Conservation (phyloP, 352 stramenopile genomes). For the Phytopythium litorale region DNA sequence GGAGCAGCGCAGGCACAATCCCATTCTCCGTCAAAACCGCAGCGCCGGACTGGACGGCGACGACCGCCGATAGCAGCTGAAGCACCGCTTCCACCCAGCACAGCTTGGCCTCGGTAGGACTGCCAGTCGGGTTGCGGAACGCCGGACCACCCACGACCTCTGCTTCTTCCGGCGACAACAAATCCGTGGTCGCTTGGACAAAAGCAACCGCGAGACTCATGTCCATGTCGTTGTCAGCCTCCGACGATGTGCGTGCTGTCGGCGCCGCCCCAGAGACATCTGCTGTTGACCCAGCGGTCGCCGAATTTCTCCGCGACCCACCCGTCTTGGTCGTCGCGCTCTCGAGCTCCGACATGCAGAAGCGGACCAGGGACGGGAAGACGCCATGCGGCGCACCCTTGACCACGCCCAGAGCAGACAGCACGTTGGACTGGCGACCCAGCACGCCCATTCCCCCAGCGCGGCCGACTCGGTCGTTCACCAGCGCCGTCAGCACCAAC, state of each 20-base stretch:
- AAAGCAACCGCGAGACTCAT: constrained; percentile 87
- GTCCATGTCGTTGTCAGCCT: constrained; percentile 78
- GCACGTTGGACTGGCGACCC: constrained; percentile 74
- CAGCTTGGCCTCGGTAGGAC: constrained; percentile 43
- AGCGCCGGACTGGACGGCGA: constrained; percentile 71
- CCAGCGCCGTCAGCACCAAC: constrained; percentile 73
- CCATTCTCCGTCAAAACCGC: constrained; percentile 82
- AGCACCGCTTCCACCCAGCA: constrained; percentile 82
- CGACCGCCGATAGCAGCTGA: constrained; percentile 62
- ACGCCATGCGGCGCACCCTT: constrained; percentile 77
- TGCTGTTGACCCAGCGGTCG: constrained; percentile 10
- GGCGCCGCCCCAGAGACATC: constrained; percentile 1
- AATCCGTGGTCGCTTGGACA: constrained; percentile 81
- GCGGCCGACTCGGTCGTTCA: constrained; percentile 69
- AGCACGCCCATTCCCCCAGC: constrained; percentile 63
- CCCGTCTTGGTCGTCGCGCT: constrained; percentile 16
- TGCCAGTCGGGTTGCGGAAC: constrained; percentile 49
- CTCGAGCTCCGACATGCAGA: constrained; percentile 69
- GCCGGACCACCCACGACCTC: constrained; percentile 44
- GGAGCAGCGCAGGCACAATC: constrained; percentile 72
- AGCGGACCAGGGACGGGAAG: constrained; percentile 80
- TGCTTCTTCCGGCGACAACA: constrained; percentile 59
- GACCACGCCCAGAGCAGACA: constrained; percentile 68
- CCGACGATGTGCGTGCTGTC: constrained; percentile 12
- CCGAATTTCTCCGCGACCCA: constrained; percentile 1